These are phyloP conservation scores for Ceratocystis harringtonii DNA, from an alignment of 2,329 filamentous ascomycete species.

Conservation along the genomic window DNA sequence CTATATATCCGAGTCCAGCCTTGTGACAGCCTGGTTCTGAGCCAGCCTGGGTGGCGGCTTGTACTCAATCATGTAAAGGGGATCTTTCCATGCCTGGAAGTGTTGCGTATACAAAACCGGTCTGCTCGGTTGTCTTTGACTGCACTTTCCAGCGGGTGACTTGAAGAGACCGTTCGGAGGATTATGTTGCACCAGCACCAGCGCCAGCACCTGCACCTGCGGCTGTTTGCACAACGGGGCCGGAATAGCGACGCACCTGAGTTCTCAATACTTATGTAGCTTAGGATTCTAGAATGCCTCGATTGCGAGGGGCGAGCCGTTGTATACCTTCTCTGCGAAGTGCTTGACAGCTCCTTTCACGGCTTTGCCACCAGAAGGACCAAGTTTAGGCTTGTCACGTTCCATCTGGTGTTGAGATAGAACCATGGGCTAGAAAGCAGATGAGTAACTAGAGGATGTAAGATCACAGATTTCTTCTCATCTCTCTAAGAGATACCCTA, in stretches of 20 bases:
- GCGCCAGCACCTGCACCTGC: too few relatives aligned
- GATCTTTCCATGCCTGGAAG: background rate
- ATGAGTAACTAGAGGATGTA: background rate
- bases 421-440: background rate
- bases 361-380: too few relatives aligned
- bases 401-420: background rate
- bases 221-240: background rate
- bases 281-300: background rate
- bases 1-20: background rate
- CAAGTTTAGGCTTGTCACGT: background rate
- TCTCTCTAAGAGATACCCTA: background rate
- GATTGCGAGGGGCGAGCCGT: background rate
- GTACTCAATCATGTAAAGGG: background rate
- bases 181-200: too few relatives aligned
- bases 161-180: background rate
- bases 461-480: background rate
- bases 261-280: background rate
- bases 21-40: background rate
- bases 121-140: background rate
- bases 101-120: background rate
- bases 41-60: background rate
- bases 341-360: background rate
- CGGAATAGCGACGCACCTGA: background rate
- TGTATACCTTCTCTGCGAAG: background rate
- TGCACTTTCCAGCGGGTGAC: background rate